Base-by-base conservation (phyloP, 345 rosid species). In the Dimocarpus longan region DNA sequence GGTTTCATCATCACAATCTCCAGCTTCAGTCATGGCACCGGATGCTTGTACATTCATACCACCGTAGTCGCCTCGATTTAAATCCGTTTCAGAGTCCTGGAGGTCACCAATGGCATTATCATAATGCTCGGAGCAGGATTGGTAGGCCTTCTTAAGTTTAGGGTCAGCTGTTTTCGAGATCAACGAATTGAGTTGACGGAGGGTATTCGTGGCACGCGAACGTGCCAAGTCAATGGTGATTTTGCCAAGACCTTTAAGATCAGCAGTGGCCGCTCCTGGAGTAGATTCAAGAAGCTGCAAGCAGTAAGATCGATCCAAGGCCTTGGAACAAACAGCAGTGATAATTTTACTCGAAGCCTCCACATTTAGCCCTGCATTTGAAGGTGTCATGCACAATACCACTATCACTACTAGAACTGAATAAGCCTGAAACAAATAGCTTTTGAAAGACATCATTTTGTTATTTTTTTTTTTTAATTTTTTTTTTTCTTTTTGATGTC, bases 121-220 rank as follows among this genome's bases (percentile, higher is more conserved):
- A 63, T 75, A 79, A 66, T 52, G 60, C 19, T 79, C 71, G 0
- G 77, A 57, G 24, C 82, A 82, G 4, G 76, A 44, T 9, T 1
- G 2, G 46, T 78, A 76, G 3, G 48, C 39, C 21, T 46, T 80
- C 57, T 79, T 75, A 9, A 75, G 71, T 57, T 0, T 59, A 52
- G 66, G 52, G 32, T 70, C 50, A 21, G 74, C 60, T 15, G 79
- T 42, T n/a, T 48, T 63, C 4, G 15, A 26, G 24, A 57, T 65
- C 10, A 79, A 78, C 21, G 65, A 43, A 0, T 16, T 15, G 43
- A 75, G 7, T 15, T 69, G 57, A 4, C 63, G 28, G 1, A 8
- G 60, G 8, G 73, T 74, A 28, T 12, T 19, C 1, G 40, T 44
- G 1, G 76, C 76, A 1, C 37, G 37, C 0, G 68, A 22, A 18